These are phyloP conservation scores for Pyracantha coccinea DNA, from an alignment of 331 rosid species.

Conservation along the genomic window DNA sequence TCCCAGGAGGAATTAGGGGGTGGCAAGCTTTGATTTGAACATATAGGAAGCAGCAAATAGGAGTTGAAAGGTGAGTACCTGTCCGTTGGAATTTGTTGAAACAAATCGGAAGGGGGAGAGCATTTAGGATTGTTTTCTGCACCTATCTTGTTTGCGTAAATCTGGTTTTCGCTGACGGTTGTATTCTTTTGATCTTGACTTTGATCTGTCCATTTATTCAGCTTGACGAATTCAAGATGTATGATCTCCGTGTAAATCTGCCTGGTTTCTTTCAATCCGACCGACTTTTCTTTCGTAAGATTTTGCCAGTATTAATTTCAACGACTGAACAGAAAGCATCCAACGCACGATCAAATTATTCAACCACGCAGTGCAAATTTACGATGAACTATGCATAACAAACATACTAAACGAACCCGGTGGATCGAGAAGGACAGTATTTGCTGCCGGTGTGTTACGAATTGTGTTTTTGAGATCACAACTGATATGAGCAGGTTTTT, in stretches of 20 bases:
- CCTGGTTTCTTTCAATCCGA: not conserved
- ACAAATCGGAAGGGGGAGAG: conserved; percentile 16
- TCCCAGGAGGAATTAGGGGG: conserved; percentile 28
- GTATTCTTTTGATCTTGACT: conserved; percentile 29
- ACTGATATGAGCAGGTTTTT: not conserved
- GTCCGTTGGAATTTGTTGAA: conserved; percentile 41
- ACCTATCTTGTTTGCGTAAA: conserved; percentile 12
- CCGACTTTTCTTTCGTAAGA: not conserved
- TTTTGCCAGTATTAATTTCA: not conserved
- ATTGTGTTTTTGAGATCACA: not conserved
- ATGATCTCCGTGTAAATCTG: not conserved
- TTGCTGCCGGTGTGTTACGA: not conserved
- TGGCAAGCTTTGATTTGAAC: conserved; percentile 24
- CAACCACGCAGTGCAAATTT: not conserved
- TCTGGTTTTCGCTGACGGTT: not conserved
- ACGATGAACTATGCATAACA: conserved; percentile 35
- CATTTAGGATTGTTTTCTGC: conserved; percentile 26
- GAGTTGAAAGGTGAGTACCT: conserved; percentile 19
- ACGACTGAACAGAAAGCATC: not conserved
- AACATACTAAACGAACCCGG: conserved; percentile 43
- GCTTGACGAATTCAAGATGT: not conserved
- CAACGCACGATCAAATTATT: not conserved
- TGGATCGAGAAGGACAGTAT: conserved; percentile 7
- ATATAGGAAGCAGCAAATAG: conserved; percentile 16
- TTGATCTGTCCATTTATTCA: not conserved